Evolutionary conservation across 1,284 basidiomycete genomes (phyloP).

Genomic region (Puccinia triticina): DNA sequence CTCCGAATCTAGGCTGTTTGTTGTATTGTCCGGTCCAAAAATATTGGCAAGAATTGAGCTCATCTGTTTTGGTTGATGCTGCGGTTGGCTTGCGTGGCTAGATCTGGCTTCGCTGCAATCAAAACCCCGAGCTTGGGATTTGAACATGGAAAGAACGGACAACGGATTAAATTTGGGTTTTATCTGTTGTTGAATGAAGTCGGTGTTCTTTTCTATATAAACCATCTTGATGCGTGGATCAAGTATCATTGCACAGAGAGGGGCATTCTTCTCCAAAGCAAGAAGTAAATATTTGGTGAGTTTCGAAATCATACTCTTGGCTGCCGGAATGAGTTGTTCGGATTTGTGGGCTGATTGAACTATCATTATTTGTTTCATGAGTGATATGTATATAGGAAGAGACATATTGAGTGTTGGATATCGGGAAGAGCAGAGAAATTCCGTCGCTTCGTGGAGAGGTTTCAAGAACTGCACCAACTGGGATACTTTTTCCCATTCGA

Average conservation of each 20-base stretch:
- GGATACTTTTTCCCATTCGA: not conserved
- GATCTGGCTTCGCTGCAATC: not conserved
- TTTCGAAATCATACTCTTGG: no score
- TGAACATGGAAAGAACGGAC: not conserved
- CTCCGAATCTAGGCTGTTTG: not conserved
- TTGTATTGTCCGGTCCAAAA: not conserved
- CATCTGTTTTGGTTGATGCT: no score
- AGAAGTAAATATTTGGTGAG: no score
- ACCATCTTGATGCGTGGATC: no score
- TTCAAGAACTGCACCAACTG: slow-evolving; percentile 6
- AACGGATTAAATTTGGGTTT: not conserved
- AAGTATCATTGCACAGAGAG: no score
- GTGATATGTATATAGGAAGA: not conserved
- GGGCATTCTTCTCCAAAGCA: no score
- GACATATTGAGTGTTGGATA: not conserved
- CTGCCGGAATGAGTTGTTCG: not conserved
- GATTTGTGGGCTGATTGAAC: not conserved
- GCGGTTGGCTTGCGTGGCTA: not conserved
- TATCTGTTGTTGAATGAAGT: no score
- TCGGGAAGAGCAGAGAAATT: not conserved
- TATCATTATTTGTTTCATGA: not conserved
- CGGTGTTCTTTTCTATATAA: no score
- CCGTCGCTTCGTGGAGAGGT: not conserved
- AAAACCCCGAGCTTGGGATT: not conserved
- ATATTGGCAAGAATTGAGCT: not conserved